Evolutionary conservation across 495 filamentous ascomycete genomes (phyloP).

Genomic region (Rhypophila decipiens): DNA sequence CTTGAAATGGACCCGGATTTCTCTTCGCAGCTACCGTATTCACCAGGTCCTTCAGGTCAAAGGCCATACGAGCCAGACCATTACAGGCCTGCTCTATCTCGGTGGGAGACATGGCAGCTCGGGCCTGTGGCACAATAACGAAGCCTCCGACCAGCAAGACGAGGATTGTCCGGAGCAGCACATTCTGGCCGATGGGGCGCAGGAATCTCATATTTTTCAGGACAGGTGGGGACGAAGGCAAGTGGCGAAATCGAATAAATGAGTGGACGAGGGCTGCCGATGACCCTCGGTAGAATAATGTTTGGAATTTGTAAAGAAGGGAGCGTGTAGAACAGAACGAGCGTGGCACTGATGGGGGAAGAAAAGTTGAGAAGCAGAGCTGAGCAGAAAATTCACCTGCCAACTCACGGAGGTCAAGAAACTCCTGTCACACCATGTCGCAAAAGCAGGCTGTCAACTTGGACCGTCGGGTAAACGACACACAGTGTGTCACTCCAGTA

Average conservation of each 20-base stretch:
- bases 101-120: conserved; percentile 14
- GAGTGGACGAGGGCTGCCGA: neutral
- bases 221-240: neutral
- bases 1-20: conserved; percentile 17
- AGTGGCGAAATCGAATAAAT: neutral
- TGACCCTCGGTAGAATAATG: neutral
- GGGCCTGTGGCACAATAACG: conserved; percentile 1
- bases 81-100: conserved; percentile 14
- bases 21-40: conserved; percentile 8
- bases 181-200: neutral
- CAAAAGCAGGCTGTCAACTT: too few species aligned
- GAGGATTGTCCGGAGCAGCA: neutral
- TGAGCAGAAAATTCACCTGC: too few species aligned
- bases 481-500: too few species aligned
- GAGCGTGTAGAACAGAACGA: neutral
- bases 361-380: too few species aligned
- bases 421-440: too few species aligned
- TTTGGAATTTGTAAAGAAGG: neutral
- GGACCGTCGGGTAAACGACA: too few species aligned
- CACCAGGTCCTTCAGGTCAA: conserved; percentile 16
- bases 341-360: neutral
- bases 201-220: conserved; percentile 1
- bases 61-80: conserved; percentile 17
- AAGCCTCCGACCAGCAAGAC: conserved; percentile 6
- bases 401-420: too few species aligned